Evolutionary conservation across 2,329 filamentous ascomycete species (phyloP).

Genomic region (Emericellopsis cladophorae): DNA sequence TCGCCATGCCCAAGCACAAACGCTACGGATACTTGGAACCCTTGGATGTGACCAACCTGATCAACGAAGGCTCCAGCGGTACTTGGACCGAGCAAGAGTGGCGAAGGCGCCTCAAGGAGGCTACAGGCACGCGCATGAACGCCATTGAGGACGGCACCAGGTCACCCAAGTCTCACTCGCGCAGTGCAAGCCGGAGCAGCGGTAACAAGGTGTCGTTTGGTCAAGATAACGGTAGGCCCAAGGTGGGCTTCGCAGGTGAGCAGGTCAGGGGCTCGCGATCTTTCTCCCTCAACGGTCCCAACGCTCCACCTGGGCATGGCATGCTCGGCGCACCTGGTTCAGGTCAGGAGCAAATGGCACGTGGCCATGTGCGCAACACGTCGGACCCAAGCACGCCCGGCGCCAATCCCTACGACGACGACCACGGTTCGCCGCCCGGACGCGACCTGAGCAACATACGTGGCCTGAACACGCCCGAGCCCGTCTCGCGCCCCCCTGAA

Average conservation of each 20-base stretch:
- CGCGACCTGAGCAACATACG: constrained; percentile 41
- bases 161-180: constrained; percentile 21
- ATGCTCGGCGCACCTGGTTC: neutral
- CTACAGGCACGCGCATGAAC: constrained; percentile 70
- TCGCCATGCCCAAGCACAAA: constrained; percentile 83
- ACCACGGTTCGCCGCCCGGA: constrained; percentile 23
- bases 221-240: constrained; percentile 14
- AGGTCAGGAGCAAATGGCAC: constrained; percentile 13
- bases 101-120: constrained; percentile 78
- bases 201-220: constrained; percentile 6
- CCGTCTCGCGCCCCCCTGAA: constrained; percentile 60
- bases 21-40: constrained; percentile 87
- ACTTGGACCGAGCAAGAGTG: constrained; percentile 80
- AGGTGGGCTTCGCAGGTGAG: constrained; percentile 48
- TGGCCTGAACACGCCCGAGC: constrained; percentile 54
- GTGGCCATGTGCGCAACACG: constrained; percentile 30
- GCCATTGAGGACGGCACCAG: constrained; percentile 38
- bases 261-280: constrained; percentile 23
- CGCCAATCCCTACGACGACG: neutral
- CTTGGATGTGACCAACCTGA: constrained; percentile 69
- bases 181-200: constrained; percentile 45
- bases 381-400: constrained; percentile 26
- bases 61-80: constrained; percentile 64
- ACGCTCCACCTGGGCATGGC: neutral
- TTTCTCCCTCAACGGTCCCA: constrained; percentile 26